Base-by-base conservation (phyloP, 1,139 yeast species). In the Debaryomyces robertsiae region DNA sequence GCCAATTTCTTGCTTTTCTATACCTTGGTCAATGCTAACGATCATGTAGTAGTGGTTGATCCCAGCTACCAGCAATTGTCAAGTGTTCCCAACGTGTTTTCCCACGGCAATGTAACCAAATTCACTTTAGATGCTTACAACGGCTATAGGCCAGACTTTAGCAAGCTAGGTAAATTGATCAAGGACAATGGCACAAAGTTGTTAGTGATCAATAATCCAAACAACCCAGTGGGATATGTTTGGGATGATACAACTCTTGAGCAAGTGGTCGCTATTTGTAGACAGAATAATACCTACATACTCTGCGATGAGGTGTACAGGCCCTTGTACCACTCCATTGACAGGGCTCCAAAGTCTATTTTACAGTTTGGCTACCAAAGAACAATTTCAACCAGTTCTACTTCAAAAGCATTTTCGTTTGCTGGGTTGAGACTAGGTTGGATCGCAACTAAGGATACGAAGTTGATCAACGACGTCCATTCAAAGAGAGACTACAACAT, bases 351-450 rank as follows among this genome's bases (percentile, higher is more conserved):
- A 4, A 58, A 60, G 24, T 73, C 81, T 1, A 65, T 74, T 13
- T 66, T 73, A 4, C 63, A 69, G 22, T 58, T 76, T 28, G 67
- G 65, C 3, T 75, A 76, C 46, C 65, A 64, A 1, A 67, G 66
- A 43, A 70, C 77, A 3, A 63, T 78, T 30, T 67, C 75, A 7
- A 75, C 82, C 0, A 69, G 78, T 4, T 75, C 81, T 3, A 70
- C 72, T 58, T 77, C 82, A 23, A 79, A 79, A 52, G 79, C 82
- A 2, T 78, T 70, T 50, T 68, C 82, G 0, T 57, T 77, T 41
- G 83, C 84, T 4, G 83, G 83, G 2, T 55, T 78, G 22, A 60
- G 84, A 35, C 42, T 77, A 24, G 83, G 84, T 5, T 79, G 84
- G 83, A 57, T 78, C 9, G 74, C 67, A 2, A 52, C 75, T 6